Evolutionary conservation across 306 rosid species (phyloP).

Genomic region (Gillenia trifoliata): DNA sequence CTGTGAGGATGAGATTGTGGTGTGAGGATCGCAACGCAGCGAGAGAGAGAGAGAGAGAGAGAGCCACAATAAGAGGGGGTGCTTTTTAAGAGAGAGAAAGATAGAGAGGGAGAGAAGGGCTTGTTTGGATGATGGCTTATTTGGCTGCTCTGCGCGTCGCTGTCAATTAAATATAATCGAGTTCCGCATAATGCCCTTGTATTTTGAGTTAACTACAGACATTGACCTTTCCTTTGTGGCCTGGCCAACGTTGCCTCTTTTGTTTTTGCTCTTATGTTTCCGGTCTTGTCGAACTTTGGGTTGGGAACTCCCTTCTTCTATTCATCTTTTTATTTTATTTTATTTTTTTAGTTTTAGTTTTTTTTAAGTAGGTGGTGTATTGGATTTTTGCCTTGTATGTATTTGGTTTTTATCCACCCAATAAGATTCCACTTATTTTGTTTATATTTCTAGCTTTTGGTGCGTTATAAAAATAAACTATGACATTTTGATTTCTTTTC

Average conservation of each 20-base stretch:
- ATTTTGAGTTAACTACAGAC: constrained; percentile 34
- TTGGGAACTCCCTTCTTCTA: constrained; percentile 1
- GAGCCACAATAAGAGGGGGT: constrained; percentile 36
- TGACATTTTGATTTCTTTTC: background rate
- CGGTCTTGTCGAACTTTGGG: constrained; percentile 25
- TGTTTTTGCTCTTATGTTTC: background rate
- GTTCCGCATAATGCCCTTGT: constrained; percentile 28
- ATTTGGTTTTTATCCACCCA: background rate
- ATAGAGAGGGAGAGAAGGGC: constrained; percentile 40
- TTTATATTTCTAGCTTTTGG: background rate
- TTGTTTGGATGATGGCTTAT: constrained; percentile 60
- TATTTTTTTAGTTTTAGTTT: background rate
- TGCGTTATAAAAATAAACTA: background rate
- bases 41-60: constrained; percentile 29
- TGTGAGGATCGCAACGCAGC: constrained; percentile 54
- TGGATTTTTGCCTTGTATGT: background rate
- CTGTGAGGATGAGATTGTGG: constrained; percentile 58
- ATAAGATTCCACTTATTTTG: background rate
- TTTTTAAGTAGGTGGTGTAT: background rate
- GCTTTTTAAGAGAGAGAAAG: constrained; percentile 36
- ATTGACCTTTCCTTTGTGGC: background rate
- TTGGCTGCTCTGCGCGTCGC: constrained; percentile 59
- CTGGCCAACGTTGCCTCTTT: background rate
- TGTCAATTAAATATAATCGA: constrained; percentile 33
- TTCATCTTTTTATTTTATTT: background rate